phyloP scores from a whole-genome alignment of 83 land plant species.

The Picea abies region DNA sequence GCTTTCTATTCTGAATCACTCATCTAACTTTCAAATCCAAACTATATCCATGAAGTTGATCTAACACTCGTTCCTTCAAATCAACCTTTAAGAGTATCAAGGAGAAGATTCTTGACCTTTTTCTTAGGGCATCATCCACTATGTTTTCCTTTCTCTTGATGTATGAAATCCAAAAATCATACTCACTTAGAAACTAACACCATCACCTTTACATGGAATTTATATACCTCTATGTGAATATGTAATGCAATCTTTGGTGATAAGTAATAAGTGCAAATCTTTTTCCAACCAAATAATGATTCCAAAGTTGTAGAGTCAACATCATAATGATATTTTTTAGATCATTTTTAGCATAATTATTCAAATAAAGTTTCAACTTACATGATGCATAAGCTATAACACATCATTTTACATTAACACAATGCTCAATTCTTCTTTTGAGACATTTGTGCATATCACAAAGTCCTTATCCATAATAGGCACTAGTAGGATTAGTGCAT shows the following conservation, averaged over 20 bases:
- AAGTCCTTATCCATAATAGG: background rate
- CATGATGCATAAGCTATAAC: constrained; percentile 21
- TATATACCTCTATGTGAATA: background rate
- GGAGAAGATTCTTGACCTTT: background rate
- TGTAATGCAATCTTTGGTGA: background rate
- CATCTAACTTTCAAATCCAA: no score
- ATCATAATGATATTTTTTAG: background rate
- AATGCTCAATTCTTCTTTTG: background rate
- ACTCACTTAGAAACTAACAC: background rate
- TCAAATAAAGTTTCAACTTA: background rate
- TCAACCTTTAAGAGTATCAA: no score
- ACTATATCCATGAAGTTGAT: no score
- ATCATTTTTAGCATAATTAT: constrained; percentile 5
- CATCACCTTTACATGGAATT: background rate
- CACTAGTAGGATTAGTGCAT: background rate
- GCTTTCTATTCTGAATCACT: no score
- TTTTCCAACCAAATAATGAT: constrained; percentile 8
- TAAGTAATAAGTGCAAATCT: background rate
- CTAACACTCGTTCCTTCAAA: no score
- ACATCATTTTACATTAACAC: constrained; percentile 12
- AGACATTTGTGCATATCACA: background rate
- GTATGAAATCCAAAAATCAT: background rate
- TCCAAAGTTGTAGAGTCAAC: constrained; percentile 10
- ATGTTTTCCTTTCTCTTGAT: background rate
- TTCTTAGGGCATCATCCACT: constrained; percentile 18